phyloP scores from a whole-genome alignment of 2,329 filamentous ascomycete genomes.

The Pyricularia sp. region DNA sequence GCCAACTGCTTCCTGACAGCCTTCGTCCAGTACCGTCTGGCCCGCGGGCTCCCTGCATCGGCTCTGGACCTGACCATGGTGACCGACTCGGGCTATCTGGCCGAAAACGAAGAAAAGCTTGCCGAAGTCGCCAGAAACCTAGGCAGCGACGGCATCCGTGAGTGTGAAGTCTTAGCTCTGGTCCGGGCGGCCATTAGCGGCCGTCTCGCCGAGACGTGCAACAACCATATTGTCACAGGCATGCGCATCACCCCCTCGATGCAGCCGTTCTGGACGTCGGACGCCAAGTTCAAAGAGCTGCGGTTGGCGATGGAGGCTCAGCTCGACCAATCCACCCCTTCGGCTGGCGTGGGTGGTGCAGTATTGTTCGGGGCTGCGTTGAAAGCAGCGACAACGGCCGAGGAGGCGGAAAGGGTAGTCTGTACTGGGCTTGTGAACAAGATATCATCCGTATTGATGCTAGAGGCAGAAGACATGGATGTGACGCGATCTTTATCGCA shows the following conservation, averaged over 20 bases:
- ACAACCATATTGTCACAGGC: constrained; percentile 38
- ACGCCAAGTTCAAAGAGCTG: constrained; percentile 39
- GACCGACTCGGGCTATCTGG: constrained; percentile 34
- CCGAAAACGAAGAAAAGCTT: constrained; percentile 32
- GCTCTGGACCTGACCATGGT: constrained; percentile 41
- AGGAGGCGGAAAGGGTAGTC: constrained; percentile 30
- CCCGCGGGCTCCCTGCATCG: constrained; percentile 19
- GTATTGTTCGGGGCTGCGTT: constrained; percentile 26
- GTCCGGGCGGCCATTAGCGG: constrained; percentile 9
- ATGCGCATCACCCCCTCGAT: constrained; percentile 30
- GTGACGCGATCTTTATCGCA: constrained; percentile 25
- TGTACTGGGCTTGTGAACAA: constrained; percentile 32
- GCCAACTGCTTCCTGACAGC: constrained; percentile 28
- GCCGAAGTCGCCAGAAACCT: constrained; percentile 19
- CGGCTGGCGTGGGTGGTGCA: constrained; percentile 13
- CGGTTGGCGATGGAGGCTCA: constrained; percentile 24
- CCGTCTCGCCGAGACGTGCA: constrained; percentile 10
- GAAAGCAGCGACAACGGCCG: constrained; percentile 25
- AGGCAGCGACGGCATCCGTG: constrained; percentile 10
- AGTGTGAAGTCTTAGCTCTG: constrained; percentile 10
- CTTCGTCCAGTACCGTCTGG: constrained; percentile 23
- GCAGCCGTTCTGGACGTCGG: constrained; percentile 37
- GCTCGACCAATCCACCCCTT: constrained; percentile 15
- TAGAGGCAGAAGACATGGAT: constrained; percentile 35
- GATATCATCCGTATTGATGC: constrained; percentile 34